Evolutionary conservation across 345 rosid species (phyloP), one percentile per base, ranked within the genome.

Genomic region (Moricandia arvensis): DNA sequence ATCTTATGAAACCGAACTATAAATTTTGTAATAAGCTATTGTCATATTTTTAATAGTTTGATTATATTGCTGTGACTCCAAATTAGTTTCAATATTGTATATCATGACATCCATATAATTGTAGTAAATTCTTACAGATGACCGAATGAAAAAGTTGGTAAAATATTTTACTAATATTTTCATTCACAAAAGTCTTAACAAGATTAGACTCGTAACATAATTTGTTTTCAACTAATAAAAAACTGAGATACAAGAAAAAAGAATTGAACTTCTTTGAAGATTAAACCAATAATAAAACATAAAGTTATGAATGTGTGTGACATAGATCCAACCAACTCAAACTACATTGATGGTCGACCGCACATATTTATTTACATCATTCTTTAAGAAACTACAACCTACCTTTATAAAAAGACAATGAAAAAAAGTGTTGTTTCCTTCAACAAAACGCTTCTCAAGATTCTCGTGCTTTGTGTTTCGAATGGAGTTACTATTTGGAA

Each of bases 381-480:
- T 63, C 51, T 70, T 64, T 64, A 41, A 8, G 57, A 65, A 63
- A 43, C 75, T 41, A 63, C 65, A 21, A 43, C 49, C 24, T 47
- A 49, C 55, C 26, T 57, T 58, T 59, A 45, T 4, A 11, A 73
- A 53, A 54, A 54, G 7, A 41, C 18, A 13, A 59, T 1, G 7
- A 59, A 18, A 59, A 60, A 18, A 59, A 60, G 34, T 68, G 2
- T 37, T 37, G 76, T 49, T 78, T 60, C 59, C 78, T 78, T 72
- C 81, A 78, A 72, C 51, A 30, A 53, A 73, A 67, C 81, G 81
- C 65, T 67, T 73, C 78, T 78, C 77, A 67, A 72, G 69, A 78
- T 72, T 78, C 77, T 73, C 66, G 78, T 78, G 81, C 74, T 61
- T 67, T 67, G 78, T 73, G 78, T 38, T 73, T 33, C 45, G 66